Evolutionary conservation across 768 basidiomycete species (phyloP), one percentile per base, ranked within the genome.

Genomic region (Termitomyces sp.): DNA sequence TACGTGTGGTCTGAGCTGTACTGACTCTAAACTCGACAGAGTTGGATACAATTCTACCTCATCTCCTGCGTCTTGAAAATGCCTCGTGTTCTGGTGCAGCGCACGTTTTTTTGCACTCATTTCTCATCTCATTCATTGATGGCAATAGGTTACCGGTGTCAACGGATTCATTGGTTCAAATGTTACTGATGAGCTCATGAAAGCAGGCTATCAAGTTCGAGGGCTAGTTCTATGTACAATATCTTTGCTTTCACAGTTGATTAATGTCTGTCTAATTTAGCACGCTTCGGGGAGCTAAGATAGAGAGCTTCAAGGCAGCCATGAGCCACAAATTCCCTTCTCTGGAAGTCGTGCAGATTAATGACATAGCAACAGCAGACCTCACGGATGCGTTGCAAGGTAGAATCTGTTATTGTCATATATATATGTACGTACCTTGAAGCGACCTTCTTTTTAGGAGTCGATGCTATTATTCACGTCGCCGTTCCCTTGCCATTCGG

Each of bases 351-450:
- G 61, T 66, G 3, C 30, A 48, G 23, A 58, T 69, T 25, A 43
- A 60, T 28, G 65, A 69, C 54, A 54, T 69, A 34, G 50, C 52
- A 12, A 56, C 56, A 7, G 64, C 59, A n/a, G 60, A 67, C 28
- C 77, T 80, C 58, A 74, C 78, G 52, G 76, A 78, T 35, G 76
- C 71, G 6, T 70, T 79, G 61, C 72, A 76, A 63, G 78, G 75
- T 21, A 42, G 25, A 8, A 40, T 28, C 21, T 14, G 12, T 6
- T 16, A 5, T 46, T 16, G 12, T n/a, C n/a, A 21, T 21, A 37
- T 9, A 28, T 40, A n/a, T 21, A 19, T 17, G 8, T 14, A 12
- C 32, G 43, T 43, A 7, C 17, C 5, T 23, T 45, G 7, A 27
- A 21, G 30, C 42, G 27, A 14, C 25, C 34, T 39, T 34, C 30